Evolutionary conservation across 2,329 filamentous ascomycete genomes (phyloP), one percentile per base, ranked within the genome.

Genomic region (Periconia sp.): DNA sequence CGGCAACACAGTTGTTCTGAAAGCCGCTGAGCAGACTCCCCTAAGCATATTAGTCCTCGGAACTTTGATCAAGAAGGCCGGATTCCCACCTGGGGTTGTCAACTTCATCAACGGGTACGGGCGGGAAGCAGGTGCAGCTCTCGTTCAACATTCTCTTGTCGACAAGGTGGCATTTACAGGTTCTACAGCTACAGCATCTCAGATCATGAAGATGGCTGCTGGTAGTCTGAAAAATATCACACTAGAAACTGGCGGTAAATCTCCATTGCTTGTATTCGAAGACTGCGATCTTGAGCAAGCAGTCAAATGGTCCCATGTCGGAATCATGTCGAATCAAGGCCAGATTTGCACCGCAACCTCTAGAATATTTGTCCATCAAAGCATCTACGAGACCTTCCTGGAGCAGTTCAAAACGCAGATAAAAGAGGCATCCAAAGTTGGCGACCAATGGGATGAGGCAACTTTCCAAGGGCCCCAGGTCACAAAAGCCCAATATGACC

Each of bases 81-180:
- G 86, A 39, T 81, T 85, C 65, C 81, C 81, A 0, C 75, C 78
- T 0, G 82, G 83, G 17, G 78, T 86, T 5, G 58, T 85, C 1
- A 81, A 84, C 50, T 77, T 72, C 0, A 61, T 85, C 3, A 78
- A 78, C 32, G 83, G 83, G 41, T 83, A 86, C 8, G 80, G 79
- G 18, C 80, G 83, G 44, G 69, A 72, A 26, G 75, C 85, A 3
- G 82, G 83, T 1, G 78, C 81, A 0, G 76, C 74, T 71, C 75
- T 91, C 10, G 84, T 82, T 1, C 75, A 77, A 24, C 87, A 91
- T 60, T 70, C 80, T 15, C 77, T 78, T 16, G 77, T 92, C 15
- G 83, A 88, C 61, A 91, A 91, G 73, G 75, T 92, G 41, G 85
- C 87, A 0, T 92, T 91, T 54, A 91, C 87, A 0, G 88, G 88